Evolutionary conservation across 257 asterid genomes (phyloP).

Genomic region (Oldenlandia corymbosa): DNA sequence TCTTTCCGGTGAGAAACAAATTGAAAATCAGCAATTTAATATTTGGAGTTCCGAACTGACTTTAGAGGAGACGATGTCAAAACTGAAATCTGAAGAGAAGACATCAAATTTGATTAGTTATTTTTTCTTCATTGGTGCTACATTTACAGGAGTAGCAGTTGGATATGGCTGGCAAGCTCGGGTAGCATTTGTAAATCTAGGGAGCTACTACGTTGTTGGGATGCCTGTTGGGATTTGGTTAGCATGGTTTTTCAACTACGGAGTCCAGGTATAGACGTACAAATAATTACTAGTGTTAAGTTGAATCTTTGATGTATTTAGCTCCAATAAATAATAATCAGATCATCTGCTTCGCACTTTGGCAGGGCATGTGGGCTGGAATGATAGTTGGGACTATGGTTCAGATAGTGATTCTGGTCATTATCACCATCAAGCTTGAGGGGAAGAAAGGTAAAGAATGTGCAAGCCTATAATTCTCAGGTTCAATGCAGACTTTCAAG

Average conservation of each 20-base stretch:
- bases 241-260: constrained; percentile 39
- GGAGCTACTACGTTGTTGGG: constrained; percentile 50
- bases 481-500: too few species aligned
- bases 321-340: neutral
- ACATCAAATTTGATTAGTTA: neutral
- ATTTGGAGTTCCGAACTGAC: neutral
- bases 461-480: neutral
- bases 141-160: constrained; percentile 51
- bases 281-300: neutral
- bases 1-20: constrained; percentile 46
- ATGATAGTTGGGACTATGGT: constrained; percentile 50
- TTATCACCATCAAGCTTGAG: constrained; percentile 28
- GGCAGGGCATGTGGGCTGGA: constrained; percentile 60
- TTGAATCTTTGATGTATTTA: neutral
- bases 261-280: constrained; percentile 33
- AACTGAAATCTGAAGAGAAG: too few species aligned
- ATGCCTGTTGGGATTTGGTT: constrained; percentile 46
- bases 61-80: neutral
- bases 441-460: constrained; percentile 21
- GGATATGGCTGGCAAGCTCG: constrained; percentile 60
- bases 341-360: neutral
- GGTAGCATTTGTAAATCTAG: constrained; percentile 47
- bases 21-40: neutral
- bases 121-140: neutral
- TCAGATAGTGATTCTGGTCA: constrained; percentile 38